phyloP scores from a whole-genome alignment of 805 yeast genomes.

The Wickerhamiella shivajii region DNA sequence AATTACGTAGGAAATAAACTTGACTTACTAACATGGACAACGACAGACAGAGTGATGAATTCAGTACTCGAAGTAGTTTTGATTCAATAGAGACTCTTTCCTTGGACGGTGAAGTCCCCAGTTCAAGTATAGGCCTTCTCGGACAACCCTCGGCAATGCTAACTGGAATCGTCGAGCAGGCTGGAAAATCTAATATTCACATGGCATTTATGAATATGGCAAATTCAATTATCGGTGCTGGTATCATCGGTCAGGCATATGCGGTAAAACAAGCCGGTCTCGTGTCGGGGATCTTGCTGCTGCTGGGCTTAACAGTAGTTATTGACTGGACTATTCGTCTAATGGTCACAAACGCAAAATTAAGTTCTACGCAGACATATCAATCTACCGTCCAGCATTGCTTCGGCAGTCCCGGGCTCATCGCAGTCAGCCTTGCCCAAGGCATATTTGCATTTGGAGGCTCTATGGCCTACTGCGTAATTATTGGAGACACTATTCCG shows the following conservation, averaged over 20 bases:
- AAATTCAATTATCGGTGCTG: conserved; percentile 88
- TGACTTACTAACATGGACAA: too few species aligned
- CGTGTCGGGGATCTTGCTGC: conserved; percentile 50
- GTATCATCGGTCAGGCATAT: conserved; percentile 86
- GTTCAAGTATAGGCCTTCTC: conserved; percentile 12
- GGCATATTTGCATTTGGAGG: conserved; percentile 92
- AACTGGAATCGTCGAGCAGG: conserved; percentile 14
- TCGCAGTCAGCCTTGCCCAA: conserved; percentile 56
- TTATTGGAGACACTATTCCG: conserved; percentile 90
- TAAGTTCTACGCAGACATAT: conserved; percentile 62
- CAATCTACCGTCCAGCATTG: conserved; percentile 75
- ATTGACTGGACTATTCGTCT: conserved; percentile 78
- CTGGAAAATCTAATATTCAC: conserved; percentile 40
- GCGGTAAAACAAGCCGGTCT: conserved; percentile 75
- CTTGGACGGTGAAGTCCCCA: conserved; percentile 2
- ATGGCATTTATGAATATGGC: conserved; percentile 98
- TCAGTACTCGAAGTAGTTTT: too few species aligned
- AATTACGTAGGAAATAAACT: too few species aligned
- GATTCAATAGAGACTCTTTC: conserved; percentile 10
- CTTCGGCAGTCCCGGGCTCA: conserved; percentile 59
- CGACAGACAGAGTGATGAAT: too few species aligned
- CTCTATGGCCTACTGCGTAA: conserved; percentile 82
- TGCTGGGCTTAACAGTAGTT: conserved; percentile 45
- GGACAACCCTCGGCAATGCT: conserved; percentile 17
- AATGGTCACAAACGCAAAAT: conserved; percentile 67